phyloP scores from a whole-genome alignment of 768 basidiomycete genomes.

The Hemileccinum impolitum region DNA sequence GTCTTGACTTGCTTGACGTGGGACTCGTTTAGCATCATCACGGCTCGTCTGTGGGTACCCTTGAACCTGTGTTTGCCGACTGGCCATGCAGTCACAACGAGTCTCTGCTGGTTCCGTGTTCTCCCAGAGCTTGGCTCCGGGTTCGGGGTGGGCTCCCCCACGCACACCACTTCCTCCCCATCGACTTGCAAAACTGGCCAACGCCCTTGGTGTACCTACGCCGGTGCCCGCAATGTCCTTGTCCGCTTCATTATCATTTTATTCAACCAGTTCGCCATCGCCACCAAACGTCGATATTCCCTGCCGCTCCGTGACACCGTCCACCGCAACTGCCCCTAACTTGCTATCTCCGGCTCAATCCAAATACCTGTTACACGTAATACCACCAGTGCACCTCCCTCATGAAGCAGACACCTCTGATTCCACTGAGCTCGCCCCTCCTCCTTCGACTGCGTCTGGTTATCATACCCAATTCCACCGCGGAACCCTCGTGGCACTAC shows the following conservation, averaged over 20 bases:
- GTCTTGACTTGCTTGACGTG: too few relatives aligned
- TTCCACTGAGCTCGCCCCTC: slow-evolving; percentile 46
- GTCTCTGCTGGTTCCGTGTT: too few relatives aligned
- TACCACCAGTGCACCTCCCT: slow-evolving; percentile 72
- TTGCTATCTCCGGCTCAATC: slow-evolving; percentile 44
- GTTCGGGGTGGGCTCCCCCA: slow-evolving; percentile 45
- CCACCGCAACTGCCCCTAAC: slow-evolving; percentile 38
- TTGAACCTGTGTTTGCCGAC: too few relatives aligned
- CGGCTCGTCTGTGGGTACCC: too few relatives aligned
- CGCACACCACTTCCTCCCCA: slow-evolving; percentile 72
- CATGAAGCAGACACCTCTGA: slow-evolving; percentile 50
- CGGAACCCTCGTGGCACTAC: slow-evolving; percentile 83
- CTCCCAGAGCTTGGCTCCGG: background rate
- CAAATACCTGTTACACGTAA: slow-evolving; percentile 76
- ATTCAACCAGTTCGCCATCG: slow-evolving; percentile 17
- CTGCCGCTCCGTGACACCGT: slow-evolving; percentile 51
- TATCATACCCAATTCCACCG: slow-evolving; percentile 78
- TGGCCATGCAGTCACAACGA: slow-evolving; percentile 11
- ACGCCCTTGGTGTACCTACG: slow-evolving; percentile 78
- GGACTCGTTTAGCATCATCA: too few relatives aligned
- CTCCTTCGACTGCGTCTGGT: slow-evolving; percentile 60
- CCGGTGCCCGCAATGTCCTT: slow-evolving; percentile 55
- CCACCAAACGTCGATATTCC: slow-evolving; percentile 30
- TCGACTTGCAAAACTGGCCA: slow-evolving; percentile 77
- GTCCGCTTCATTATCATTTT: slow-evolving; percentile 11